Percentiles rank a stretch among this genome's conserved stretches.
Evolutionary conservation across 1,284 basidiomycete genomes (phyloP).

Genomic region (Thelephora terrestris): DNA sequence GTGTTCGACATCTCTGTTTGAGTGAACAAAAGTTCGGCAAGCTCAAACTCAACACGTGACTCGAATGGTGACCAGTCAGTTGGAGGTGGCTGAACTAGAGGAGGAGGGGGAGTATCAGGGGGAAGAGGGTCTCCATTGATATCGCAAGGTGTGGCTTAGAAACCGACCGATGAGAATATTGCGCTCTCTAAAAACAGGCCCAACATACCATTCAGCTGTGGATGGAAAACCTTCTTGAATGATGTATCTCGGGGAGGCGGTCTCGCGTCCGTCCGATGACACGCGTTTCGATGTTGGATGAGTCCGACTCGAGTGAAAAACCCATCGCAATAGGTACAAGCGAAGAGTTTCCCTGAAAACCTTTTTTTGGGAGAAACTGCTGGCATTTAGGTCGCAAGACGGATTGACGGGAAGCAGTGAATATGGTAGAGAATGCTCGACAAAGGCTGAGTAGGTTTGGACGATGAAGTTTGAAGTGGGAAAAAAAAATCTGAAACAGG

Average conservation of each 20-base stretch:
- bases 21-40: conserved; percentile 7
- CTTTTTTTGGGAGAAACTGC: no score
- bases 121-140: conserved; percentile 4
- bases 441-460: no score
- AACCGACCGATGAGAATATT: no score
- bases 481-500: no score
- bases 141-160: conserved; percentile 7
- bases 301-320: no score
- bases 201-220: neutral
- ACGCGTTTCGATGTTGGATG: neutral
- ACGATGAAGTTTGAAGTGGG: no score
- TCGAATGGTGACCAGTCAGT: conserved; percentile 8
- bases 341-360: no score
- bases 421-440: no score
- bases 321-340: no score
- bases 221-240: neutral
- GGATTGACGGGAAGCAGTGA: no score
- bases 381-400: no score
- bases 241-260: neutral
- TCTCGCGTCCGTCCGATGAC: neutral
- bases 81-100: neutral
- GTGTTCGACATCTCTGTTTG: conserved; percentile 2
- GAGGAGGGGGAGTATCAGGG: conserved; percentile 2
- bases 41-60: conserved; percentile 4
- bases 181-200: neutral